phyloP scores from a whole-genome alignment of 768 basidiomycete species.

The Mycena leptocephala region DNA sequence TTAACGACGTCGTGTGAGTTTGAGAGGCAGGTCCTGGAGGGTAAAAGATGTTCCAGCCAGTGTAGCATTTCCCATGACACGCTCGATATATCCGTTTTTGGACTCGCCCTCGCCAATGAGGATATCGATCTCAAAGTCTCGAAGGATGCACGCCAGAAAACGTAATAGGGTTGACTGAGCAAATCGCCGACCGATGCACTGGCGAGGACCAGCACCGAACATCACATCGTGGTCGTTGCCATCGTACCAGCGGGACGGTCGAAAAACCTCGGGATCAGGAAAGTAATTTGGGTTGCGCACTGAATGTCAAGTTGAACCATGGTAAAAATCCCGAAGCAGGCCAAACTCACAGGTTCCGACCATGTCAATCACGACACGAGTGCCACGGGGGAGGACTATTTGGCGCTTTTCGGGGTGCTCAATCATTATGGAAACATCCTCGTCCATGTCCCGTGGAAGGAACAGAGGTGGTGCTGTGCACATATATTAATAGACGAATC shows the following conservation, averaged over 20 bases:
- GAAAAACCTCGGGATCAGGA: conserved; percentile 42
- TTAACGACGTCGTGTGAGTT: conserved; percentile 18
- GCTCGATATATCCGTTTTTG: conserved; percentile 37
- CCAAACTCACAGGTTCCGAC: conserved; percentile 41
- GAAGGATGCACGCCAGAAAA: conserved; percentile 43
- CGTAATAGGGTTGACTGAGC: conserved; percentile 43
- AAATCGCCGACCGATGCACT: conserved; percentile 51
- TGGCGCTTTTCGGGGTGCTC: conserved; percentile 20
- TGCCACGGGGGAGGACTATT: conserved; percentile 35
- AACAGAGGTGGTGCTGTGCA: conserved; percentile 34
- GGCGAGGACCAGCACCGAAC: conserved; percentile 47
- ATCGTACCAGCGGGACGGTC: conserved; percentile 48
- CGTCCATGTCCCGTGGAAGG: conserved; percentile 28
- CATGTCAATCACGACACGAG: conserved; percentile 41
- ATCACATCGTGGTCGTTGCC: conserved; percentile 36
- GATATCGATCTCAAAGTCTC: conserved; percentile 48
- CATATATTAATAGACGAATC: neutral
- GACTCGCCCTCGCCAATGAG: conserved; percentile 39
- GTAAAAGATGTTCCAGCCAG: conserved; percentile 37
- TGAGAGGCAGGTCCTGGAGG: conserved; percentile 35
- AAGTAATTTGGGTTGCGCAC: conserved; percentile 44
- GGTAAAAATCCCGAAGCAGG: neutral
- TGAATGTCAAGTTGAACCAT: conserved; percentile 8
- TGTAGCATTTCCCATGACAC: conserved; percentile 34
- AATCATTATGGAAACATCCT: conserved; percentile 29